phyloP scores from a whole-genome alignment of 2,329 filamentous ascomycete species.

The Boeremia lycopersici region DNA sequence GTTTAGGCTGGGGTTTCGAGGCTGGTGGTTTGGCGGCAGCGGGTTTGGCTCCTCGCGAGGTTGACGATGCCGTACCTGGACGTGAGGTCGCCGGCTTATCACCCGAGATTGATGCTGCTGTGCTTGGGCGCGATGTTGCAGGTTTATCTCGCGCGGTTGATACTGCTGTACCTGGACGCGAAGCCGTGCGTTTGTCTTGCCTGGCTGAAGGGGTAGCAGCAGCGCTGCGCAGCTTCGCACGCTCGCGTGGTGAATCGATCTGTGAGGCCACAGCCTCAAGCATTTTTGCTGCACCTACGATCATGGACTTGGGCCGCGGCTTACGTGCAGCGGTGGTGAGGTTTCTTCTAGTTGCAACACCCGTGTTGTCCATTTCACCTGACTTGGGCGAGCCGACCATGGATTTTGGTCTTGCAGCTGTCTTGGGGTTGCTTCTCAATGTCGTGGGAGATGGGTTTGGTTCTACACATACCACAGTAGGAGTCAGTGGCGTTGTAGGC shows the following conservation, averaged over 20 bases:
- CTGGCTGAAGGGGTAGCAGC: neutral
- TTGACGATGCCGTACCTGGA: neutral
- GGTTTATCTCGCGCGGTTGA: neutral
- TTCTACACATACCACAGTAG: neutral
- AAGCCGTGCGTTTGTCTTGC: neutral
- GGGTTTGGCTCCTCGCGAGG: neutral
- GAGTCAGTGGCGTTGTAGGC: constrained; percentile 1
- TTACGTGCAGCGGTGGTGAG: constrained; percentile 7
- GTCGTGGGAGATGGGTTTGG: neutral
- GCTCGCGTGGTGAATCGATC: constrained; percentile 7
- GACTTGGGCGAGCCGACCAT: neutral
- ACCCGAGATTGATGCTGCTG: neutral
- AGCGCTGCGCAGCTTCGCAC: constrained; percentile 6
- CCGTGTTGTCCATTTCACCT: neutral
- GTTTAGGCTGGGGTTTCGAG: neutral
- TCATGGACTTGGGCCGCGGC: constrained; percentile 14
- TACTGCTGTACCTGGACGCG: neutral
- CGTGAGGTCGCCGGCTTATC: constrained; percentile 4
- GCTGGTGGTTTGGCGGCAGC: neutral
- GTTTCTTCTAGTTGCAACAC: neutral
- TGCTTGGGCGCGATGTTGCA: neutral
- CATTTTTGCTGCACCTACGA: constrained; percentile 6
- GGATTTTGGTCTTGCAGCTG: neutral
- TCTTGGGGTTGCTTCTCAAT: neutral
- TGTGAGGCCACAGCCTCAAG: constrained; percentile 6